Evolutionary conservation across 164 flowering plant genomes (phyloP).

Genomic region (Stephania cephalantha): DNA sequence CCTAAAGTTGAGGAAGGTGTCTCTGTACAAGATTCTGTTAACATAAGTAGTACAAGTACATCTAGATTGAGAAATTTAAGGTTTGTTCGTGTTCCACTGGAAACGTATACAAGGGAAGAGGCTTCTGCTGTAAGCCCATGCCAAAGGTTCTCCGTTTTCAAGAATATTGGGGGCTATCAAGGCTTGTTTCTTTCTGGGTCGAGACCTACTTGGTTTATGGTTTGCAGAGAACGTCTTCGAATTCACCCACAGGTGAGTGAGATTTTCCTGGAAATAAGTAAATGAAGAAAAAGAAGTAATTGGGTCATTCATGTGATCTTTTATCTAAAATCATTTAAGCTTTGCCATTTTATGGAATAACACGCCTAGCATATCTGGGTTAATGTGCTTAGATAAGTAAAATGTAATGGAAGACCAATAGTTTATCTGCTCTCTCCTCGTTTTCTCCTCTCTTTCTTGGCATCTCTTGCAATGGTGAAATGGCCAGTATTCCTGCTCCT

Average conservation of each 20-base stretch:
- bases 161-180: constrained; percentile 76
- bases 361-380: not conserved
- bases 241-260: constrained; percentile 88
- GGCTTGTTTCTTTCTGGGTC: constrained; percentile 92
- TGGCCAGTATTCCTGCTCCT: not conserved
- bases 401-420: too few relatives aligned
- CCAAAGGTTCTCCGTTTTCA: constrained; percentile 61
- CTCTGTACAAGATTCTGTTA: constrained; percentile 35
- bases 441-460: too few relatives aligned
- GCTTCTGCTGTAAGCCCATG: constrained; percentile 30
- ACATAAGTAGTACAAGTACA: constrained; percentile 35
- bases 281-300: not conserved
- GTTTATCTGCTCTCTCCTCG: too few relatives aligned
- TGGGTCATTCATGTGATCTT: not conserved
- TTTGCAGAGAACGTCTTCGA: constrained; percentile 86
- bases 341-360: not conserved
- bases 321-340: not conserved
- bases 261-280: not conserved
- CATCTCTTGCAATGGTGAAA: too few relatives aligned
- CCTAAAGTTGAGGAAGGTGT: constrained; percentile 50
- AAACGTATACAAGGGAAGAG: constrained; percentile 70
- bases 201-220: constrained; percentile 93
- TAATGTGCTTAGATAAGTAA: too few relatives aligned
- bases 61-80: constrained; percentile 87
- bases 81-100: constrained; percentile 67